Percentiles rank a stretch among this genome's conserved stretches.
Conservation (phyloP, 1,284 basidiomycete species). For the Boletellus deceptivus region DNA sequence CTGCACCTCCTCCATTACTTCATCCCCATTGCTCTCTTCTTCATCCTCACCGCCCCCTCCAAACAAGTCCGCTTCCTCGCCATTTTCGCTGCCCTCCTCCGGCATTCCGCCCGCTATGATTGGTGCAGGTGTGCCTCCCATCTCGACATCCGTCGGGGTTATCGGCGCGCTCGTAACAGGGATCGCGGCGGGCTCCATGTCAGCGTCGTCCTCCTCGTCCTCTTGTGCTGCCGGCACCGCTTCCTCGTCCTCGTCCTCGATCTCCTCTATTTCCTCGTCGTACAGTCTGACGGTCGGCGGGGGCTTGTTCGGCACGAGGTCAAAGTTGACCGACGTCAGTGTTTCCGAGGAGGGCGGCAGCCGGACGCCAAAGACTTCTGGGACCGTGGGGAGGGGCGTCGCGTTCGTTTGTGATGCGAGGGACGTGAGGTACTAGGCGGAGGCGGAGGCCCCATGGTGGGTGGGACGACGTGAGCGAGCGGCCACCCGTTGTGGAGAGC, state of each 20-base stretch:
- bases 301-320: constrained; percentile 85
- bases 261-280: constrained; percentile 77
- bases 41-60: constrained; percentile 67
- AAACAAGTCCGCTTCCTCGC: constrained; percentile 62
- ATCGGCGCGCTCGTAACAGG: constrained; percentile 33
- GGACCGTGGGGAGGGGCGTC: constrained; percentile 84
- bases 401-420: constrained; percentile 91
- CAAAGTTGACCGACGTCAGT: constrained; percentile 89
- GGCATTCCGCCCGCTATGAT: constrained; percentile 39
- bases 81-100: constrained; percentile 65
- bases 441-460: background rate
- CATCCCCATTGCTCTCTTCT: constrained; percentile 54
- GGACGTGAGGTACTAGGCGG: constrained; percentile 80
- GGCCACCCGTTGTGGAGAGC: no score
- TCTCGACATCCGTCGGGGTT: constrained; percentile 65
- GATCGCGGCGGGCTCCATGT: constrained; percentile 57
- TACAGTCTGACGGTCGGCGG: constrained; percentile 70
- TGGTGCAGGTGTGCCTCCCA: constrained; percentile 44
- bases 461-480: no score
- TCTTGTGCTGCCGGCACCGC: constrained; percentile 31
- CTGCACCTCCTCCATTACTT: constrained; percentile 73
- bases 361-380: constrained; percentile 94
- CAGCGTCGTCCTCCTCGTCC: constrained; percentile 53
- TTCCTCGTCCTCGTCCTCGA: constrained; percentile 50
- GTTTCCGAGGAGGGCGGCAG: constrained; percentile 82